Conservation (phyloP, 2,329 filamentous ascomycete species). For the Trichoderma endophyticum region DNA sequence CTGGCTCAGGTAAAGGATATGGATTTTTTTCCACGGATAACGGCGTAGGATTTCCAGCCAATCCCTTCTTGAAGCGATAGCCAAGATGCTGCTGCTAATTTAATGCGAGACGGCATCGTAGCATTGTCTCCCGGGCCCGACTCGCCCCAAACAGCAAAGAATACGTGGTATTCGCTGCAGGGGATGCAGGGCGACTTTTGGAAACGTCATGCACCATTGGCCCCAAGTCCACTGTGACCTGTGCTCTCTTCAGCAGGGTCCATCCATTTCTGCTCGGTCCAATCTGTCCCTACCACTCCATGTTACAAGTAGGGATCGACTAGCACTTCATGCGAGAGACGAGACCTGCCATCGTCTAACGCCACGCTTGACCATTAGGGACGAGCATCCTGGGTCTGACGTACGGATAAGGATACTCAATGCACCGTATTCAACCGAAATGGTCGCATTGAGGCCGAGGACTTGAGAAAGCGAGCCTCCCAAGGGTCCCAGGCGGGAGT, state of each 20-base stretch:
- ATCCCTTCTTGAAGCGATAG: background rate
- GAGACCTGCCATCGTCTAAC: slow-evolving; percentile 1
- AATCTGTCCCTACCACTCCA: background rate
- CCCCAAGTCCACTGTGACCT: background rate
- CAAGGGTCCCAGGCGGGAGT: background rate
- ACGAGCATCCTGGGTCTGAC: background rate
- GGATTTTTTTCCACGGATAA: background rate
- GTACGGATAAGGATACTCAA: background rate
- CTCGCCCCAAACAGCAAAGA: background rate
- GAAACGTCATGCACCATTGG: background rate
- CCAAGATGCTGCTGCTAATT: background rate
- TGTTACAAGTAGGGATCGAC: background rate
- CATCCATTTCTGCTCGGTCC: background rate
- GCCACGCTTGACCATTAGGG: background rate
- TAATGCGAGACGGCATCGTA: slow-evolving; percentile 8
- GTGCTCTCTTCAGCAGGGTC: background rate
- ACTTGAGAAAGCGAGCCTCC: background rate
- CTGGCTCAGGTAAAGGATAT: background rate
- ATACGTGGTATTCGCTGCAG: slow-evolving; percentile 8
- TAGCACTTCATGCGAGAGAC: background rate
- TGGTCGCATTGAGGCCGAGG: background rate
- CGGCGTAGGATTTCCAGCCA: background rate
- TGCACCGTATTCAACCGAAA: background rate
- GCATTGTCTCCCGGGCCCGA: background rate
- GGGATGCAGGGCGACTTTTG: background rate